phyloP scores from a whole-genome alignment of 176 grass and related monocot genomes.

The Thinopyrum elongatum region DNA sequence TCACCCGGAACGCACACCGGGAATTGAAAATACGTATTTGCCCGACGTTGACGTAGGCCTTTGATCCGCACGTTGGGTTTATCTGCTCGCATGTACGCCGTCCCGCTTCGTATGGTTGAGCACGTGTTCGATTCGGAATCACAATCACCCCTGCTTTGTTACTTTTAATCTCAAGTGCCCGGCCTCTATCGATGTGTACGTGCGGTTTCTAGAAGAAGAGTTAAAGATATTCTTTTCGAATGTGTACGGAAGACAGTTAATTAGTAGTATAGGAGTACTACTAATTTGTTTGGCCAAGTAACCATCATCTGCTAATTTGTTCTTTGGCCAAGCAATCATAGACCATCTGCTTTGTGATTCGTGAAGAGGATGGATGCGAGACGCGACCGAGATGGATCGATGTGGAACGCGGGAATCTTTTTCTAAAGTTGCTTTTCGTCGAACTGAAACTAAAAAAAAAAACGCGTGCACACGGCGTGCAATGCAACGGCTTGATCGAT shows the following conservation, averaged over 20 bases:
- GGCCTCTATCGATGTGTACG: neutral
- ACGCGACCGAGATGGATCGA: neutral
- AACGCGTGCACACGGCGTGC: neutral
- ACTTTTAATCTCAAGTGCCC: neutral
- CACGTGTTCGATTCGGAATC: neutral
- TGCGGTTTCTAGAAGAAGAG: neutral
- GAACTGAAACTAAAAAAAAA: neutral
- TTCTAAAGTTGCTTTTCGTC: neutral
- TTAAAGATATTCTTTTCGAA: neutral
- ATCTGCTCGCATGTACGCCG: neutral
- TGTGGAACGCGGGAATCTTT: neutral
- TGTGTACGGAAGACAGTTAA: neutral
- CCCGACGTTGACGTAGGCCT: neutral
- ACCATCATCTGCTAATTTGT: neutral
- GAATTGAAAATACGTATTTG: constrained; percentile 13
- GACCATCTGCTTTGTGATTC: neutral
- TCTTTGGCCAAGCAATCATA: neutral
- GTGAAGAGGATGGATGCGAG: neutral
- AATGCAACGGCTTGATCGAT: neutral
- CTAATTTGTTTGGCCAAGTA: neutral
- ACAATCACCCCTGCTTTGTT: neutral
- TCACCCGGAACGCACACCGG: constrained; percentile 34
- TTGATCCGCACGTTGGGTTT: neutral
- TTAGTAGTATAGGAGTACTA: neutral
- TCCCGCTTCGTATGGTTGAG: neutral